Evolutionary conservation across 2,329 filamentous ascomycete genomes (phyloP).

Genomic region (Sarocladiaceae sp.): DNA sequence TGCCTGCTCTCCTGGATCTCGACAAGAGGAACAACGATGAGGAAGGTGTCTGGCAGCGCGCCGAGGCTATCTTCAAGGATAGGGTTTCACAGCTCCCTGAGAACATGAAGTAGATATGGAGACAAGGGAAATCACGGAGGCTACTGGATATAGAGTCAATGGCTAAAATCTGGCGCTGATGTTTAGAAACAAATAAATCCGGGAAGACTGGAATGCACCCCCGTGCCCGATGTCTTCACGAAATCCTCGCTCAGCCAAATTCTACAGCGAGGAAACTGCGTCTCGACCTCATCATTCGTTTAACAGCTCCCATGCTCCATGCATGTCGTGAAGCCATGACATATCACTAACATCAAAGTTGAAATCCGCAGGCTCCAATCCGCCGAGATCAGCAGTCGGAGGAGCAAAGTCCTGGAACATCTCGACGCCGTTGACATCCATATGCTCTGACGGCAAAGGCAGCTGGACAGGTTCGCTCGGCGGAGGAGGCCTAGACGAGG

Average conservation of each 20-base stretch:
- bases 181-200: no score
- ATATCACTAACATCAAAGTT: conserved; percentile 27
- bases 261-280: not conserved
- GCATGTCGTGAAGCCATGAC: conserved; percentile 29
- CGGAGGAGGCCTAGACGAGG: not conserved
- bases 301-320: conserved; percentile 25
- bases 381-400: conserved; percentile 17
- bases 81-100: conserved; percentile 7
- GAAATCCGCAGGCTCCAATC: conserved; percentile 22
- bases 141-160: not conserved
- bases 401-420: conserved; percentile 18
- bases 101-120: conserved; percentile 7
- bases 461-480: not conserved
- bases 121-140: conserved; percentile 3
- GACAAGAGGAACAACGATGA: conserved; percentile 61
- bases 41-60: conserved; percentile 72
- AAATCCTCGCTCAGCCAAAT: no score
- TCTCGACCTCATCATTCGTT: conserved; percentile 15
- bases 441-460: not conserved
- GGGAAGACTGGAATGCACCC: no score
- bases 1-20: conserved; percentile 71
- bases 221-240: no score
- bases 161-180: not conserved
- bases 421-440: conserved; percentile 8
- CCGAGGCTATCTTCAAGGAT: conserved; percentile 74